Evolutionary conservation across 140 eudicot species (phyloP).

Genomic region (Eryngium alpinum): DNA sequence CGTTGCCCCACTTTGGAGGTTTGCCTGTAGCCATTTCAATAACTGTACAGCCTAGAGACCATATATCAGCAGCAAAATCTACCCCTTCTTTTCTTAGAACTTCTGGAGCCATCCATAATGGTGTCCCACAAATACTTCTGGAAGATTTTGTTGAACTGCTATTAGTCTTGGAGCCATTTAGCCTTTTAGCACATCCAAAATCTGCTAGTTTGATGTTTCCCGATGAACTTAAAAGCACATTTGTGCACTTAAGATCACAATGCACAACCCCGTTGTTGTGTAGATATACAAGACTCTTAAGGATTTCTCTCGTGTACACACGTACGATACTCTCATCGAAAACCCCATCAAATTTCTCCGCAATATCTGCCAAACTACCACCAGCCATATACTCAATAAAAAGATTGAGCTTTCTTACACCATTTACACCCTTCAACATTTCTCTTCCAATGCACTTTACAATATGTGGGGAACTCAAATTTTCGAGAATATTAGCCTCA

Average conservation of each 20-base stretch:
- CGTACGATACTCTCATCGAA: slow-evolving; percentile 45
- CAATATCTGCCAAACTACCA: slow-evolving; percentile 57
- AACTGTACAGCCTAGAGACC: slow-evolving; percentile 77
- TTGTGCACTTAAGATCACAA: slow-evolving; percentile 63
- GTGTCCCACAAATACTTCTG: slow-evolving; percentile 49
- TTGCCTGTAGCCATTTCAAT: slow-evolving; percentile 73
- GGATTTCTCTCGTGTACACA: slow-evolving; percentile 53
- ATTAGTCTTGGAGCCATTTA: background rate
- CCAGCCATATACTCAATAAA: slow-evolving; percentile 74
- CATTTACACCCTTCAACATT: slow-evolving; percentile 26
- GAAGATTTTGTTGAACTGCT: background rate
- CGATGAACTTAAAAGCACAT: slow-evolving; percentile 46
- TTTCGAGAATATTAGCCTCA: slow-evolving; percentile 48
- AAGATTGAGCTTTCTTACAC: slow-evolving; percentile 31
- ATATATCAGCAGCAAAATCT: slow-evolving; percentile 53
- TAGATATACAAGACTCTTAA: slow-evolving; percentile 46
- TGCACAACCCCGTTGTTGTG: slow-evolving; percentile 56
- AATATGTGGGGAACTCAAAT: slow-evolving; percentile 50
- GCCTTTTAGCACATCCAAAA: slow-evolving; percentile 55
- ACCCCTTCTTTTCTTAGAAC: slow-evolving; percentile 49
- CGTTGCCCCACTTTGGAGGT: slow-evolving; percentile 49
- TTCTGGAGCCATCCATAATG: slow-evolving; percentile 87
- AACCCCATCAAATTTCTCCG: slow-evolving; percentile 53
- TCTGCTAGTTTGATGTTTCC: slow-evolving; percentile 60
- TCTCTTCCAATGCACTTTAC: slow-evolving; percentile 55